phyloP scores from a whole-genome alignment of 768 basidiomycete genomes.

The Russula foetens region DNA sequence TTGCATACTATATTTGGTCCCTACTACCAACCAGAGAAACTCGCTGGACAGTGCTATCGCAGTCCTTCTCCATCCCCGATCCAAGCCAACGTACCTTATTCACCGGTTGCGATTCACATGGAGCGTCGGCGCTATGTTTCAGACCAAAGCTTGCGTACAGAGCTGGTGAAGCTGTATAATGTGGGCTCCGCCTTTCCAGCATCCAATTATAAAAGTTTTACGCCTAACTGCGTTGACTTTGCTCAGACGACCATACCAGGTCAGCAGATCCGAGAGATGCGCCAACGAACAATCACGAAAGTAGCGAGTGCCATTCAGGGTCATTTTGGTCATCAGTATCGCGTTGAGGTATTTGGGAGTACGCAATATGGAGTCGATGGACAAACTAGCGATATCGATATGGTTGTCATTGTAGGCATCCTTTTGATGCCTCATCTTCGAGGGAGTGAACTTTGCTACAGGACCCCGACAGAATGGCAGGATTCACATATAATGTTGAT shows the following conservation, averaged over 20 bases:
- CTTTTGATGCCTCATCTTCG: not conserved
- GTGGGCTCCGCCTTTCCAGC: not conserved
- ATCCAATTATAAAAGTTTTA: not conserved
- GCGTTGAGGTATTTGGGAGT: constrained; percentile 41
- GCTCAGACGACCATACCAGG: not conserved
- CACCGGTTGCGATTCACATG: not conserved
- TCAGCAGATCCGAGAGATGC: not conserved
- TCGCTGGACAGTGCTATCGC: not conserved
- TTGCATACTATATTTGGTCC: constrained; percentile 15
- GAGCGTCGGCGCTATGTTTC: not conserved
- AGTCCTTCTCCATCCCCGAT: not conserved
- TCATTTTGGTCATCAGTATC: constrained; percentile 29
- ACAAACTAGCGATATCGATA: constrained; percentile 40
- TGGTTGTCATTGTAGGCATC: constrained; percentile 41
- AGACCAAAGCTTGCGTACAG: not conserved
- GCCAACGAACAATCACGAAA: constrained; percentile 9
- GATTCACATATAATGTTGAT: constrained; percentile 25
- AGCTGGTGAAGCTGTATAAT: constrained; percentile 5
- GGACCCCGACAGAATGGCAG: constrained; percentile 28
- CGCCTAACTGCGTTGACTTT: not conserved
- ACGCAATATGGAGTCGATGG: constrained; percentile 39
- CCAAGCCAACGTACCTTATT: not conserved
- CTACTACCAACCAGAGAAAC: constrained; percentile 2
- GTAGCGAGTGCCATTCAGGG: constrained; percentile 2
- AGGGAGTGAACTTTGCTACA: constrained; percentile 16